A percentile compares a stretch with the other conserved stretches of the same genome.
Evolutionary conservation across 768 basidiomycete genomes (phyloP).

Genomic region (Fomitopsis pulvina): DNA sequence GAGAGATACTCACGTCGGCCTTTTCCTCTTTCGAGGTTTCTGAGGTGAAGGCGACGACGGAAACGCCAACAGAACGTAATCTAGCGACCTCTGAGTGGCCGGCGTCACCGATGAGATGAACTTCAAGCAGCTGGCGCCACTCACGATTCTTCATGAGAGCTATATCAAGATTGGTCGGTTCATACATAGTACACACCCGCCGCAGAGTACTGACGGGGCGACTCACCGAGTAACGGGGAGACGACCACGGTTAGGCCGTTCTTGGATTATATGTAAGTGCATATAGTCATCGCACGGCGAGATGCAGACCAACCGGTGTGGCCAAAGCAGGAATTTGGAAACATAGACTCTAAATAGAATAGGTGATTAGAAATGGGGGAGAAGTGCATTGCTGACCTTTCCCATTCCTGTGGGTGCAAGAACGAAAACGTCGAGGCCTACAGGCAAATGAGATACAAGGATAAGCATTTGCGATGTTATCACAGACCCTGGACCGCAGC

Average conservation of each 20-base stretch:
- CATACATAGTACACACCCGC: not conserved
- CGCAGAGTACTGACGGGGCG: too few species aligned
- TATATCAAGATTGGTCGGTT: conserved; percentile 18
- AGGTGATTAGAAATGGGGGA: not conserved
- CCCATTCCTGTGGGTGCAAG: conserved; percentile 88
- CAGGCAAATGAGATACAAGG: not conserved
- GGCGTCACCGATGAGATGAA: not conserved
- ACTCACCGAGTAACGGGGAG: conserved; percentile 68
- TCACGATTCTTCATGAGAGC: conserved; percentile 81
- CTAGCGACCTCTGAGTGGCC: conserved; percentile 50
- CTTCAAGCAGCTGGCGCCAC: conserved; percentile 12
- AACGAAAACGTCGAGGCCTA: conserved; percentile 70
- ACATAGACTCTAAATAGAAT: conserved; percentile 57
- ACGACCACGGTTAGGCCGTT: conserved; percentile 68
- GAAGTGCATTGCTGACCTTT: conserved; percentile 43
- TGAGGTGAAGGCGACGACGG: conserved; percentile 59
- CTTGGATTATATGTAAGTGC: conserved; percentile 26
- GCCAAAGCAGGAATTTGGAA: conserved; percentile 80
- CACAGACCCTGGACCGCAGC: conserved; percentile 56
- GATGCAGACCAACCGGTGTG: conserved; percentile 35
- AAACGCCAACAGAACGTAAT: conserved; percentile 46
- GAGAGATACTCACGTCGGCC: conserved; percentile 34
- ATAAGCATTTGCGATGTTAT: not conserved
- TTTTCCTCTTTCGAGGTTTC: conserved; percentile 53
- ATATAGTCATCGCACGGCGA: conserved; percentile 1